Conservation (phyloP, 1,284 basidiomycete genomes). For the Ganoderma multipileum region DNA sequence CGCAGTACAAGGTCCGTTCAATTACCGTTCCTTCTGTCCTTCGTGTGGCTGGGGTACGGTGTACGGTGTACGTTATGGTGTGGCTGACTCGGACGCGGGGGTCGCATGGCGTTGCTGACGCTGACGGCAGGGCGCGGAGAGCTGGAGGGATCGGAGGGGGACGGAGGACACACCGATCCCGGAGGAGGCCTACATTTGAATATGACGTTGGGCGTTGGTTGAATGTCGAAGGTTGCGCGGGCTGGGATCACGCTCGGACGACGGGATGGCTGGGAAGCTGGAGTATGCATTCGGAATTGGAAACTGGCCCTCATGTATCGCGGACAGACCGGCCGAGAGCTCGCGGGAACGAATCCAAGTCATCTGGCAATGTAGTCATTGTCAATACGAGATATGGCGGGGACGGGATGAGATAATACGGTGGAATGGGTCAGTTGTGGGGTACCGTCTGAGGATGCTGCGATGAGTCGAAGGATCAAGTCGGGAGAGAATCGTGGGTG, state of each 20-base stretch:
- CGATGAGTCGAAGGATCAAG: neutral
- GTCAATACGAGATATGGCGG: neutral
- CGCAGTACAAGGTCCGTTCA: conserved; percentile 38
- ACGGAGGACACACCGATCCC: conserved; percentile 15
- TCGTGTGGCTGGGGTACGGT: neutral
- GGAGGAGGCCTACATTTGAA: neutral
- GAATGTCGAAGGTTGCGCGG: neutral
- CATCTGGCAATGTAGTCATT: neutral
- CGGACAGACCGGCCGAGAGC: neutral
- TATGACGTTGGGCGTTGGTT: neutral
- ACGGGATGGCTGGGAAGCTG: neutral
- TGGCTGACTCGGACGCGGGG: neutral
- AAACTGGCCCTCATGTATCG: neutral
- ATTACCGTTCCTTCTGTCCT: too few species aligned
- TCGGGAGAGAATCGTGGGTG: neutral
- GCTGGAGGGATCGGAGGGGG: conserved; percentile 24
- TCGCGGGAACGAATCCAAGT: neutral
- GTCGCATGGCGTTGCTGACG: neutral
- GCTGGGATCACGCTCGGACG: neutral
- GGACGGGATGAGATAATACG: neutral
- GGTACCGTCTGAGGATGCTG: neutral
- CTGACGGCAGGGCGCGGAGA: conserved; percentile 29
- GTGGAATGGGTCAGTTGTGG: neutral
- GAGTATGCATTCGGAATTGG: neutral
- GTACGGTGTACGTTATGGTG: conserved; percentile 18